Evolutionary conservation across 768 basidiomycete species (phyloP), one percentile per base, ranked within the genome.

Genomic region (Boletus edulis): DNA sequence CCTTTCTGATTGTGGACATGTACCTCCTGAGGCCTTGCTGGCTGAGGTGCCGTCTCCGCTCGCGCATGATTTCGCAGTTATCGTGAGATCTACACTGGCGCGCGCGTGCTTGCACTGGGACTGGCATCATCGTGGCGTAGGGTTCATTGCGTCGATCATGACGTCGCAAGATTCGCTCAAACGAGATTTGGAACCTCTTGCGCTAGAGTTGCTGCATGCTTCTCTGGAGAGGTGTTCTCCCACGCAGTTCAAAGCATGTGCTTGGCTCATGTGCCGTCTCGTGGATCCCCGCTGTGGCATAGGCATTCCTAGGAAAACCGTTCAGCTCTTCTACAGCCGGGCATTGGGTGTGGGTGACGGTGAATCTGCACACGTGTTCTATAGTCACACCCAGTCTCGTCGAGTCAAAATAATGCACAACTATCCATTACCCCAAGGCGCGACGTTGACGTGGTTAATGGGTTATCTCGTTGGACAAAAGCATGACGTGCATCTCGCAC

Each of bases 21-120:
- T 88, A 47, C 80, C 84, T 15, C 52, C 73, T 2, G 75, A 79
- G 51, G 77, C 80, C 4, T 66, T 85, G 38, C 66, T 69, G 40
- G 62, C 72, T 14, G 74, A 79, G 38, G 63, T 72, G 14, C 61
- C 68, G 0, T 51, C 63, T 51, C 68, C 68, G 17, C 60, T 70
- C 8, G 51, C 52, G 14, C 66, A 71, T 1, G 74, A 81, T 57
- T 76, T 82, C 46, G 64, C 70, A 20, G 67, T 78, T 18, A 79
- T 86, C 49, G 69, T 87, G 22, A 70, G 73, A 22, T 72, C 78
- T 24, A 75, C 80, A 13, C 64, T 86, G 34, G 73, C 81, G 11
- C 76, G 77, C 43, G 74, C 85, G 8, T 79, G 81, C 57, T 61
- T 83, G 38, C 73, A 79, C 57, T 85, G 81, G 80, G 72, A 77